Conservation (phyloP, 306 rosid species). For the Lupinus albus region DNA sequence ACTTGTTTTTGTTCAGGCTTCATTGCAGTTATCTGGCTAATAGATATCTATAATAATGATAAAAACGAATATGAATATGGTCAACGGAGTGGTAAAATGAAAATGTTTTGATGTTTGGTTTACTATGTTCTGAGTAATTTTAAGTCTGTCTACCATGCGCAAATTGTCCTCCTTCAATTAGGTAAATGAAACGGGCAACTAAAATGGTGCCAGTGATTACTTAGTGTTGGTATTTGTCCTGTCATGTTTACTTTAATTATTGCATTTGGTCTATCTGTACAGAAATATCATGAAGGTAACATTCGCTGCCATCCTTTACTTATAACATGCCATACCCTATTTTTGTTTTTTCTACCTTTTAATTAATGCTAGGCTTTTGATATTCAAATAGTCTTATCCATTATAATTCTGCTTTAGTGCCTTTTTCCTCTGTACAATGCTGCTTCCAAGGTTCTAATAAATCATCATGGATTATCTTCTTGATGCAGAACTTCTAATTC, state of each 20-base stretch:
- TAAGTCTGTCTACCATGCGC: neutral
- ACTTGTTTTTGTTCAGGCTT: constrained; percentile 10
- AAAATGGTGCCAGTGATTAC: constrained; percentile 31
- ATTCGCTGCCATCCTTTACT: constrained; percentile 21
- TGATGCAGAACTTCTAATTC: constrained; percentile 53
- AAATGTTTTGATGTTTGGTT: neutral
- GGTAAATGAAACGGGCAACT: constrained; percentile 5
- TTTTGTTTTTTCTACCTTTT: constrained; percentile 1
- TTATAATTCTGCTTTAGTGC: constrained; percentile 1
- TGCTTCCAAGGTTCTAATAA: constrained; percentile 38
- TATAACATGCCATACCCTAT: constrained; percentile 1
- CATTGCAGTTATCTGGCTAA: neutral
- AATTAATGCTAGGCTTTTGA: neutral
- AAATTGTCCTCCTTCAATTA: neutral
- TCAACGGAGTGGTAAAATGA: neutral
- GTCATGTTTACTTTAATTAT: constrained; percentile 9
- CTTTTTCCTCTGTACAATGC: neutral
- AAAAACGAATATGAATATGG: neutral
- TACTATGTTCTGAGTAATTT: neutral
- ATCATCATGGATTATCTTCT: constrained; percentile 33
- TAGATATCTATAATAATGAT: neutral
- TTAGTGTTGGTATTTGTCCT: constrained; percentile 5
- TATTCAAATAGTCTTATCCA: constrained; percentile 5
- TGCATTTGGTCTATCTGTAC: constrained; percentile 21
- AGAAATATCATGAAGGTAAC: constrained; percentile 6